Percentiles rank a stretch among this genome's conserved stretches.
phyloP scores from a whole-genome alignment of 73 alveolate genomes.

The Tetrahymena malaccensis region DNA sequence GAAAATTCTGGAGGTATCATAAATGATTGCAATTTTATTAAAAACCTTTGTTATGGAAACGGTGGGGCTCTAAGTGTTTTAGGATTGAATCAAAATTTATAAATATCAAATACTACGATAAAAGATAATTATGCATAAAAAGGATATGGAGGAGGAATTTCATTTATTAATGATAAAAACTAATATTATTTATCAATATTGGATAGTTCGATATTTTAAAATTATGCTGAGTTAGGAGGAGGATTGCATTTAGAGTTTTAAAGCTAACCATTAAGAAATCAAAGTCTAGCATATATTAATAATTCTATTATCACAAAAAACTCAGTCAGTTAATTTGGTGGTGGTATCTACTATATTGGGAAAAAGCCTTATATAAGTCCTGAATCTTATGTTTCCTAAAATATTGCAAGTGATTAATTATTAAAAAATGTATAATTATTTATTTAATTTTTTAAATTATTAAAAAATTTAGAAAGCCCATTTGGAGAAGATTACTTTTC shows the following conservation, averaged over 20 bases:
- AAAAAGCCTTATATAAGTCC: neutral
- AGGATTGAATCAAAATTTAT: neutral
- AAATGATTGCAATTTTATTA: neutral
- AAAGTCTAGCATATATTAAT: neutral
- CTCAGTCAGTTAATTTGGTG: neutral
- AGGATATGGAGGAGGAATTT: neutral
- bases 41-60: neutral
- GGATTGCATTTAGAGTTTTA: neutral
- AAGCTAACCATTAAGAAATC: neutral
- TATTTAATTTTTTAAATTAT: too few species aligned
- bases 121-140: neutral
- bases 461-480: neutral
- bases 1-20: neutral
- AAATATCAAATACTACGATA: neutral
- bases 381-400: neutral
- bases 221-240: neutral
- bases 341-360: neutral
- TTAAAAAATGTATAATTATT: too few species aligned
- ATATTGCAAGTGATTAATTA: neutral
- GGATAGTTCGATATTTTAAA: neutral
- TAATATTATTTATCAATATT: neutral
- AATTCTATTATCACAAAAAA: neutral
- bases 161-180: neutral
- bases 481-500: neutral
- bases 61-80: neutral